Percentiles rank a stretch among this genome's conserved stretches.
Conservation (phyloP, 2,329 filamentous ascomycete species). For the Trichoderma koningiopsis region DNA sequence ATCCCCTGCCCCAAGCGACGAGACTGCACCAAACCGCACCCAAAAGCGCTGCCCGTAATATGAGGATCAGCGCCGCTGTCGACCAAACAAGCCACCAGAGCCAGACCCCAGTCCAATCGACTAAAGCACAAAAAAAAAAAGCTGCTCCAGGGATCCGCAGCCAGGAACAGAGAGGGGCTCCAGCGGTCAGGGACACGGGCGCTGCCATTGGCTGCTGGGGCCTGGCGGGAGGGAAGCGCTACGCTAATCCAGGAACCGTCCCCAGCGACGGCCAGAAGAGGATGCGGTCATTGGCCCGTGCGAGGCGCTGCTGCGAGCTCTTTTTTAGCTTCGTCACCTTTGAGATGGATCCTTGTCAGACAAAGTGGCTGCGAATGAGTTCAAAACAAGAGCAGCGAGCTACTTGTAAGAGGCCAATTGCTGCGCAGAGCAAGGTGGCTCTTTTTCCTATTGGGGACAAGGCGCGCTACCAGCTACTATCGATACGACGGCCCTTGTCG, state of each 20-base stretch:
- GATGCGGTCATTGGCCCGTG: constrained; percentile 22
- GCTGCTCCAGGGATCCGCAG: constrained; percentile 22
- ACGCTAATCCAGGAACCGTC: constrained; percentile 36
- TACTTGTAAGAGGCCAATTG: background rate
- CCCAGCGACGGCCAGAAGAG: background rate
- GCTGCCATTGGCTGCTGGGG: constrained; percentile 29
- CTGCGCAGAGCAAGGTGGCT: background rate
- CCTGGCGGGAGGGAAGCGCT: constrained; percentile 27
- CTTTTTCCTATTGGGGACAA: background rate
- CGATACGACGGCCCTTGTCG: background rate
- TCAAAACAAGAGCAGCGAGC: background rate
- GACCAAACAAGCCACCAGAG: constrained; percentile 6
- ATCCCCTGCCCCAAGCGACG: background rate
- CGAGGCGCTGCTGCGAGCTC: constrained; percentile 2
- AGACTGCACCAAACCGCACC: background rate
- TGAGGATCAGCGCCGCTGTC: constrained; percentile 20
- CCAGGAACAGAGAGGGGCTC: constrained; percentile 22
- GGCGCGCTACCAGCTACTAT: background rate
- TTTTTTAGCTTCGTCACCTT: background rate
- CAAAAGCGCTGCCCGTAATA: background rate
- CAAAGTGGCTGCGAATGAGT: background rate
- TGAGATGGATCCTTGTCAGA: background rate
- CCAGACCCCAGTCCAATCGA: background rate
- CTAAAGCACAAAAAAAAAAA: background rate
- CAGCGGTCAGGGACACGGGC: constrained; percentile 32